These are phyloP conservation scores for Babesia gibsoni DNA, from an alignment of 169 alveolate genomes.

Conservation along the genomic window DNA sequence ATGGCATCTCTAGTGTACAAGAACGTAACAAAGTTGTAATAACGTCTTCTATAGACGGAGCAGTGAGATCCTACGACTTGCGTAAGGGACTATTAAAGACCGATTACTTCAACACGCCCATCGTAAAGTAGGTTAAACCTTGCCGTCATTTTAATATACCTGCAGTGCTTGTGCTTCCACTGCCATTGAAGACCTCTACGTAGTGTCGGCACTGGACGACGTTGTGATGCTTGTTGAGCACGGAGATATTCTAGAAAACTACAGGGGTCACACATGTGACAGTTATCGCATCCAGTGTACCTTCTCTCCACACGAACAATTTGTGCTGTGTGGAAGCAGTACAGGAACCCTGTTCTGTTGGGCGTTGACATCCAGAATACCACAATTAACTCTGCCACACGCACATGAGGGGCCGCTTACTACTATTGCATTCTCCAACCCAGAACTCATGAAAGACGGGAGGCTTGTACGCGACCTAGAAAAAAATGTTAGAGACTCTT, in stretches of 20 bases:
- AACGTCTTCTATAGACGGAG: slow-evolving; percentile 72
- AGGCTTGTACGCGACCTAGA: slow-evolving; percentile 53
- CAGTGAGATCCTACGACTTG: slow-evolving; percentile 67
- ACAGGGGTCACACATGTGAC: slow-evolving; percentile 64
- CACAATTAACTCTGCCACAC: slow-evolving; percentile 10
- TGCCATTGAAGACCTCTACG: slow-evolving; percentile 59
- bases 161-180: slow-evolving; percentile 56
- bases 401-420: slow-evolving; percentile 62
- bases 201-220: slow-evolving; percentile 56
- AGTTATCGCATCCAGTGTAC: slow-evolving; percentile 55
- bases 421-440: slow-evolving; percentile 53
- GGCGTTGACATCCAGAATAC: slow-evolving; percentile 18
- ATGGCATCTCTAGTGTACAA: slow-evolving; percentile 60
- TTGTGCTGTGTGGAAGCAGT: slow-evolving; percentile 64
- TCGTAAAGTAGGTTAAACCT: slow-evolving; percentile 33
- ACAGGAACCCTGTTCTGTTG: slow-evolving; percentile 65
- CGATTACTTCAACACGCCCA: slow-evolving; percentile 64
- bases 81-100: slow-evolving; percentile 68
- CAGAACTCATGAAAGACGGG: slow-evolving; percentile 52
- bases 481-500: slow-evolving; percentile 42
- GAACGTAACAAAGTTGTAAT: slow-evolving; percentile 40
- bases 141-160: background rate
- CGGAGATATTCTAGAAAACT: slow-evolving; percentile 56
- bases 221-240: slow-evolving; percentile 57
- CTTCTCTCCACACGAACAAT: slow-evolving; percentile 59